Evolutionary conservation across 2,329 filamentous ascomycete species (phyloP).

Genomic region (Alternaria arbusti): DNA sequence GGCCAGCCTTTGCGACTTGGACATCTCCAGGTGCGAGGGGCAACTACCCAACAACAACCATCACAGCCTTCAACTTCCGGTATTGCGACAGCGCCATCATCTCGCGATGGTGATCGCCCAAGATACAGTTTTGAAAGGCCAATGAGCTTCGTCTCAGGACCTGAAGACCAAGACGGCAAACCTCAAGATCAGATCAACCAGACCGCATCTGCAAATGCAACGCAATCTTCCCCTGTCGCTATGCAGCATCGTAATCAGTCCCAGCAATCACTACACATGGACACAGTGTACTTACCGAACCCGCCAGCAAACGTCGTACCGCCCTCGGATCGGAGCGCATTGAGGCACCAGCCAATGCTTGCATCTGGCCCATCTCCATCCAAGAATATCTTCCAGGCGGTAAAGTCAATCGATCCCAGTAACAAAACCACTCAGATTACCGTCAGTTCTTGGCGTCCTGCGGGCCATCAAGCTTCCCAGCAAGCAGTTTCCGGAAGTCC

Average conservation of each 20-base stretch:
- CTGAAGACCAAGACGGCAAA: slow-evolving; percentile 41
- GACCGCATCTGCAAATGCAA: slow-evolving; percentile 7
- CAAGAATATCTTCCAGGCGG: slow-evolving; percentile 2
- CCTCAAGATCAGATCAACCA: slow-evolving; percentile 47
- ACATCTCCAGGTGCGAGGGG: slow-evolving; percentile 8
- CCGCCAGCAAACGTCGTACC: slow-evolving; percentile 10
- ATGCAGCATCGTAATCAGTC: slow-evolving; percentile 13
- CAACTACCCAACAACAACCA: slow-evolving; percentile 12
- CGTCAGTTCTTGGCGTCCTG: slow-evolving; percentile 15
- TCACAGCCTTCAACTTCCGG: slow-evolving; percentile 3
- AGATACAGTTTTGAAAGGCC: slow-evolving; percentile 43
- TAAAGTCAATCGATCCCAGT: neutral
- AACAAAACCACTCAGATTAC: slow-evolving; percentile 6
- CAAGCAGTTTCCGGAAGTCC: slow-evolving; percentile 9
- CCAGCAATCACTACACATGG: slow-evolving; percentile 7
- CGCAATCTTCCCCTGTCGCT: slow-evolving; percentile 5
- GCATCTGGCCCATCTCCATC: slow-evolving; percentile 3
- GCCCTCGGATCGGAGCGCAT: neutral
- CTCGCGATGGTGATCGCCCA: slow-evolving; percentile 26
- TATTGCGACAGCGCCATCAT: slow-evolving; percentile 6
- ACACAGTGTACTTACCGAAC: slow-evolving; percentile 15
- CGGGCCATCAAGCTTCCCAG: slow-evolving; percentile 13
- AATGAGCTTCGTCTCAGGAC: slow-evolving; percentile 47
- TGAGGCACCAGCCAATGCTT: slow-evolving; percentile 5
- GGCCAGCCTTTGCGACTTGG: slow-evolving; percentile 37